Evolutionary conservation across 129 eudicot genomes (phyloP).

Genomic region (Solidago caesia): DNA sequence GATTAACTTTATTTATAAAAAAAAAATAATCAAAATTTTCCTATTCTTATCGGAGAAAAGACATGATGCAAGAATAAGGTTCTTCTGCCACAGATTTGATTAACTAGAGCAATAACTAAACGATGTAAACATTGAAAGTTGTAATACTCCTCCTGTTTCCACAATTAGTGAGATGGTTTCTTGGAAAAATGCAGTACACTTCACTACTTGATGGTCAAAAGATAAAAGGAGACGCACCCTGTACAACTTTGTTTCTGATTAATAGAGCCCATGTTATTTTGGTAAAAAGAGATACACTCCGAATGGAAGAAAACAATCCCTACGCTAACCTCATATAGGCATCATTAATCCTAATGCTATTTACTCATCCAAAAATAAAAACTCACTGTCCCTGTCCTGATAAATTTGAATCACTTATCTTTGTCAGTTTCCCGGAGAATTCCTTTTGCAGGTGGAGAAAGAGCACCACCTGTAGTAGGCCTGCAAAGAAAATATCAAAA

Average conservation of each 20-base stretch:
- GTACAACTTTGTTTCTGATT: slow-evolving; percentile 11
- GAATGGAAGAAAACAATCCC: background rate
- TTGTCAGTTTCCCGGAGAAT: slow-evolving; percentile 13
- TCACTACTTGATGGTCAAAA: slow-evolving; percentile 20
- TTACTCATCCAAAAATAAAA: slow-evolving; percentile 14
- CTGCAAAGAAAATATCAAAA: slow-evolving; percentile 27
- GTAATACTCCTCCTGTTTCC: background rate
- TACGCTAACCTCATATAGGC: slow-evolving; percentile 8
- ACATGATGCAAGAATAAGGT: too few species aligned
- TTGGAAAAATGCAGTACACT: slow-evolving; percentile 11
- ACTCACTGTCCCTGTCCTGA: slow-evolving; percentile 2
- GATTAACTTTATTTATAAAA: too few species aligned
- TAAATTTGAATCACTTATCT: slow-evolving; percentile 5
- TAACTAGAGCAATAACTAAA: too few species aligned
- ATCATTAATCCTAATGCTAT: slow-evolving; percentile 21
- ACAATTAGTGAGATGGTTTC: background rate
- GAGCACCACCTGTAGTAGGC: slow-evolving; percentile 66
- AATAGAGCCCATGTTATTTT: background rate
- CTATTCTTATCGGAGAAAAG: too few species aligned
- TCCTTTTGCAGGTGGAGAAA: slow-evolving; percentile 25
- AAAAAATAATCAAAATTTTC: too few species aligned
- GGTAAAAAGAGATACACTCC: background rate
- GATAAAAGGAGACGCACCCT: slow-evolving; percentile 26
- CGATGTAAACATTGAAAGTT: too few species aligned
- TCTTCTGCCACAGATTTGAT: too few species aligned